A percentile compares a stretch with the other conserved stretches of the same genome.
Evolutionary conservation across 129 eudicot genomes (phyloP).

Genomic region (Saussurea involucrata): DNA sequence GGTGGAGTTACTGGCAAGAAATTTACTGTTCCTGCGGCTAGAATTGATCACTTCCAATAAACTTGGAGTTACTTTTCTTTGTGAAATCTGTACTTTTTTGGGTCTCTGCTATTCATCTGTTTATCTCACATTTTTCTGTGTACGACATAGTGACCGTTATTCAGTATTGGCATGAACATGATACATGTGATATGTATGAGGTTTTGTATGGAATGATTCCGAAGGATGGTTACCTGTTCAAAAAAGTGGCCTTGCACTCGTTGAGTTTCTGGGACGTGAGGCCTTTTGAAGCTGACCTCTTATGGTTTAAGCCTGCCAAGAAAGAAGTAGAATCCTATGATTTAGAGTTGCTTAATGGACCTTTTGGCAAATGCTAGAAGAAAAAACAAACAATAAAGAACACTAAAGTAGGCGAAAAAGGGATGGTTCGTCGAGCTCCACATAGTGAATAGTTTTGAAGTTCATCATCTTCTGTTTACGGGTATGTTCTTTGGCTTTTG

Average conservation of each 20-base stretch:
- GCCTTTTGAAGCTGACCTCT: conserved; percentile 72
- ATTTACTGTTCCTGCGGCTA: conserved; percentile 50
- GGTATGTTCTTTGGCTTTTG: too few relatives aligned
- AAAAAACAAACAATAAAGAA: conserved; percentile 16
- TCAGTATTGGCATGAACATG: conserved; percentile 63
- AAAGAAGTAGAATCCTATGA: background rate
- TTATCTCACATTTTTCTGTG: background rate
- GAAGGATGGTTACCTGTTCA: conserved; percentile 82
- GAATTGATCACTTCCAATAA: conserved; percentile 70
- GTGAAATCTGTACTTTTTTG: background rate
- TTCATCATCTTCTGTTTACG: too few relatives aligned
- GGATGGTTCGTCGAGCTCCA: conserved; percentile 29
- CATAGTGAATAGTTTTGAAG: too few relatives aligned
- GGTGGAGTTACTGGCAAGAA: conserved; percentile 65
- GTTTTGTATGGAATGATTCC: conserved; percentile 77
- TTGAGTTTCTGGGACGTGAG: conserved; percentile 58
- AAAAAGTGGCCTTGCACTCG: conserved; percentile 64
- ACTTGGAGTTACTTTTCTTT: conserved; percentile 44
- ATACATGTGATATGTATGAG: conserved; percentile 55
- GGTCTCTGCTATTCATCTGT: background rate
- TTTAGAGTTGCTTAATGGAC: too few relatives aligned
- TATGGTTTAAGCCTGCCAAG: conserved; percentile 1
- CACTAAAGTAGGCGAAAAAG: conserved; percentile 54
- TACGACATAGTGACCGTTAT: conserved; percentile 84
- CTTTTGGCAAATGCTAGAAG: background rate